Conservation (phyloP, 805 yeast genomes). For the Barnettozyma wickerhamii region DNA sequence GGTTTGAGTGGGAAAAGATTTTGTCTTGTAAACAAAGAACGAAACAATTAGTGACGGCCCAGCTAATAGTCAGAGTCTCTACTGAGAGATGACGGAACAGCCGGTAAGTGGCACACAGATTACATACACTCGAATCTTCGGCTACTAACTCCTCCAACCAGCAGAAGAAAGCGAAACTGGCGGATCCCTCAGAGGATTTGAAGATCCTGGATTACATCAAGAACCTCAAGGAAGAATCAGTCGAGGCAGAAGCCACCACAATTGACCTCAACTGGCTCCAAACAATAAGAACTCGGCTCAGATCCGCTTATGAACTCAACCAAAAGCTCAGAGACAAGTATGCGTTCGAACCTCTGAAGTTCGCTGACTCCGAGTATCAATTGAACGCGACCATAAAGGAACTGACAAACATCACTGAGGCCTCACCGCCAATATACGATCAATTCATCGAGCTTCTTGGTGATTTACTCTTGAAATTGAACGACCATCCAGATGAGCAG, state of each 20-base stretch:
- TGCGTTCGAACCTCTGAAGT: conserved; percentile 17
- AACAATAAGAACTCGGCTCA: conserved; percentile 4
- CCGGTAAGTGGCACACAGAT: background rate
- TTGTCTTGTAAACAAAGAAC: too few relatives aligned
- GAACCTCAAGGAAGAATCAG: background rate
- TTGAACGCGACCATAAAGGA: conserved; percentile 15
- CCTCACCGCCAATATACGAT: conserved; percentile 10
- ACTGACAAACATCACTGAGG: conserved; percentile 15
- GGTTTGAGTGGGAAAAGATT: too few relatives aligned
- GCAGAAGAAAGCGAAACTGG: background rate
- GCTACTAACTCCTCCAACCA: background rate
- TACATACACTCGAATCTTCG: background rate
- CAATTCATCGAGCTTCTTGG: conserved; percentile 1
- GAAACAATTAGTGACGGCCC: too few relatives aligned
- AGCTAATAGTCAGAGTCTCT: background rate
- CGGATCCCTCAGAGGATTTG: background rate
- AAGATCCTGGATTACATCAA: conserved; percentile 3
- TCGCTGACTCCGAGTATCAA: conserved; percentile 16
- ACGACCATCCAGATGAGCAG: conserved; percentile 17
- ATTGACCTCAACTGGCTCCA: conserved; percentile 17
- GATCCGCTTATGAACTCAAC: conserved; percentile 7
- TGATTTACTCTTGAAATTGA: conserved; percentile 1
- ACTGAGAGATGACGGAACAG: too few relatives aligned
- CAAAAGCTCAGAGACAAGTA: conserved; percentile 8
- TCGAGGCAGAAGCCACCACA: background rate